Base-by-base conservation (phyloP, 1,284 basidiomycete species). In the Trichosporon inkin region DNA sequence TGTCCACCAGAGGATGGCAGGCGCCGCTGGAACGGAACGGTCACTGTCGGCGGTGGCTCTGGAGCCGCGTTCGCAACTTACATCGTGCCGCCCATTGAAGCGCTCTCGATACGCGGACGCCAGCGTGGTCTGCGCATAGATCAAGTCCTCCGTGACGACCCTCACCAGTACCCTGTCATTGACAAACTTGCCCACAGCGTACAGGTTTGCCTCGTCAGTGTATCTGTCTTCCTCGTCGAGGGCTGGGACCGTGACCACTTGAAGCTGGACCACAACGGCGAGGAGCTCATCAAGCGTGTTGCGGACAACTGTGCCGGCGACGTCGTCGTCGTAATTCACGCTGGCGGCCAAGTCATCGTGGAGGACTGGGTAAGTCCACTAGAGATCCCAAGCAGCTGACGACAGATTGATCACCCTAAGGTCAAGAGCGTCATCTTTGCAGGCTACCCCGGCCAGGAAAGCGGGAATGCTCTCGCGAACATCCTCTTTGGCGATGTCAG, bases 401-500 rank as follows among this genome's bases (percentile, higher is more conserved):
- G 1, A 14, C 44, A 49, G 44, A 71, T 78, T 37, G 68, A 75
- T 36, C 65, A 74, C 32, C 74, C 75, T 1, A 78, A 83, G 28
- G 87, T 88, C 3, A 81, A 85, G n/a, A 83, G 84, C 6, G 82
- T 92, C 54, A 78, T 92, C 8, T 88, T 90, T 66, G 83, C 87
- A 2, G 90, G 89, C 83, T 90, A 91, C 69, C 84, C 90, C 53
- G 90, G 69, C 1, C 71, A 74, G 61, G 73, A 72, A 71, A 77
- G 66, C 57, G 78, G 90, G 0, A 86, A 88, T 58, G 88, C 88
- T 14, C 86, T 92, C 55, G 87, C 86, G 1, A 88, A 90, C 65
- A 84, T 92, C 6, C 76, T 92, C 2, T 86, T 88, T 60, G 90
- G 90, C 36, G 85, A 85, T 68, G 84, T 86, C 58, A 91, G 90